Evolutionary conservation across 1,139 yeast species (phyloP), one percentile per base, ranked within the genome.

Genomic region (Debaryomyces sp.): DNA sequence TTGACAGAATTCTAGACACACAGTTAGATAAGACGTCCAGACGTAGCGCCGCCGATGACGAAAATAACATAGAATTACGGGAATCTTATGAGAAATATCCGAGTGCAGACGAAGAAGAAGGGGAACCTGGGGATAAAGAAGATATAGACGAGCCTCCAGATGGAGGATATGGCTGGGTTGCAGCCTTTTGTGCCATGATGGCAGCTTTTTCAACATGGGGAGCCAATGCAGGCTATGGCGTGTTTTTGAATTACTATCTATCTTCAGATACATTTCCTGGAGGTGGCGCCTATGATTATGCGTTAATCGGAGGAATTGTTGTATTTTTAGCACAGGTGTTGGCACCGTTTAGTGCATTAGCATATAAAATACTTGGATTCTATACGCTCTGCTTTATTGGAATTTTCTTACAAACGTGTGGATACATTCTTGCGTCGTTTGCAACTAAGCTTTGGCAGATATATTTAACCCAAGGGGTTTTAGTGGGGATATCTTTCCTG

Each of bases 81-180:
- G 43, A 18, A 22, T 37, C 23, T 1, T 9, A 18, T 21, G 45
- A 37, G 6, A 29, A 32, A n/a, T 30, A 37, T 2, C n/a, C 22
- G 12, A 32, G 35, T 32, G 35, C 21, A 17, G 36, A 38, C 12
- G 29, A 44, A 22, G 44, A 41, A 13, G 45, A 39, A 12, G 37
- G 41, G n/a, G 44, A 35, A 10, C 30, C 44, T 6, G 49, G 38
- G 18, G 51, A 43, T n/a, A 54, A 50, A 7, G 56, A 50, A 10
- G 36, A 33, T 18, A 53, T 45, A 12, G 57, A 49, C 23, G 40
- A 42, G 32, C 87, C 86, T 2, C 83, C 86, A 2, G 92, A 87
- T 65, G 81, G 82, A 22, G 89, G 89, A 1, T 78, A 78, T 54
- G 90, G 89, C 1, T 87, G 94, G 90, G 79, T 84, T 6, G 76